Percentiles rank a stretch among this genome's conserved stretches.
Conservation (phyloP, 2,329 filamentous ascomycete genomes). For the Penicillium freii region DNA sequence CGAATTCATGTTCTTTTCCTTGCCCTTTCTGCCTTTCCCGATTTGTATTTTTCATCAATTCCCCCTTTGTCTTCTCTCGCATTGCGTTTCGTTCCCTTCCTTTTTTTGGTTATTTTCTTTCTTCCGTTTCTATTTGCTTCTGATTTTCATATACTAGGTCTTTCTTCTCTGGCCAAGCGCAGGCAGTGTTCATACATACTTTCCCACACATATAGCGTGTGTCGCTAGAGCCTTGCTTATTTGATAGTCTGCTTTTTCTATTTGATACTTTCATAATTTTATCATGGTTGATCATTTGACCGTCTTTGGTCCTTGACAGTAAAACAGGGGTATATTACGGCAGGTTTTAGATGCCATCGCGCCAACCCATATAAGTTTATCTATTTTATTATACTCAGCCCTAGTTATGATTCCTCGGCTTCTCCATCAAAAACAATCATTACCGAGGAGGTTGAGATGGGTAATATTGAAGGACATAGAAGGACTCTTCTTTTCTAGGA, state of each 20-base stretch:
- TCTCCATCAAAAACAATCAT: no score
- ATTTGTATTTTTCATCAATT: not conserved
- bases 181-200: not conserved
- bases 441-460: no score
- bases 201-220: not conserved
- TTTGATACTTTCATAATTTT: not conserved
- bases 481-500: no score
- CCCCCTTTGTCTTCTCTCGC: not conserved
- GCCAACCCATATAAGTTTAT: no score
- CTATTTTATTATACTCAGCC: no score
- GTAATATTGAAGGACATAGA: no score
- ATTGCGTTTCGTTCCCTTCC: not conserved
- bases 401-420: no score
- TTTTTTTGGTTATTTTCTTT: not conserved
- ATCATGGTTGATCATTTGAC: no score
- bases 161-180: not conserved
- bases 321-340: not conserved
- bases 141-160: not conserved
- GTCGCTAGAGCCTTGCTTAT: not conserved
- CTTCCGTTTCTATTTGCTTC: not conserved
- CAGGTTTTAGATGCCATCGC: no score
- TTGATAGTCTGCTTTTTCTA: not conserved
- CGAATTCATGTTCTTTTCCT: not conserved
- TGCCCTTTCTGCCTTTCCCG: not conserved
- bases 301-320: not conserved